Percentiles rank a stretch among this genome's conserved stretches.
These are phyloP conservation scores for Mucor mucedo DNA, from an alignment of 371 early-diverging fungal genomes.

Conservation along the genomic window DNA sequence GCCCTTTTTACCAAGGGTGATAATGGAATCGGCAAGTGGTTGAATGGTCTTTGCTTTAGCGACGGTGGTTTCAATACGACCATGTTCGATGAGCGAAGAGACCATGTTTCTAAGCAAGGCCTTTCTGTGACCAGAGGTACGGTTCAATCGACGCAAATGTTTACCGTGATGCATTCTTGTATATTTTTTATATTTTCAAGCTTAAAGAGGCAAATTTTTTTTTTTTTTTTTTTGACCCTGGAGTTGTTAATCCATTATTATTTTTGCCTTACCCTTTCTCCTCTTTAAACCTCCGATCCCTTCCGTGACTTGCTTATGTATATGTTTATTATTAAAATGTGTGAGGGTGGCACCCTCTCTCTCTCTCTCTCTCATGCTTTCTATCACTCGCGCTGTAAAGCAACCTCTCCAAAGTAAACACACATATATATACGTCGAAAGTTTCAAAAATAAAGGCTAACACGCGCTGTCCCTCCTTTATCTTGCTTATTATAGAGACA, in stretches of 20 bases:
- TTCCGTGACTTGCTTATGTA: background rate
- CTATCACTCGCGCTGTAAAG: background rate
- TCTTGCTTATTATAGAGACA: background rate
- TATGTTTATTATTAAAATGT: background rate
- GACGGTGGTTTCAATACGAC: constrained; percentile 91
- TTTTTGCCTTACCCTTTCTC: background rate
- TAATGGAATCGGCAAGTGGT: constrained; percentile 86
- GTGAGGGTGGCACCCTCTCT: background rate
- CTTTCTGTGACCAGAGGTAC: constrained; percentile 77
- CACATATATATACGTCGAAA: background rate
- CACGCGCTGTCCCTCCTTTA: too few relatives aligned
- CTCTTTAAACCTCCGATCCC: background rate
- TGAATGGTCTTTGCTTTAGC: constrained; percentile 93
- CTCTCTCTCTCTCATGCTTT: background rate
- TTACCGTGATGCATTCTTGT: constrained; percentile 80
- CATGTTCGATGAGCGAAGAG: constrained; percentile 87
- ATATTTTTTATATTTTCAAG: constrained; percentile 3
- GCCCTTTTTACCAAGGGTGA: constrained; percentile 79
- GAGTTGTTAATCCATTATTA: background rate
- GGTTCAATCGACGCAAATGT: constrained; percentile 71
- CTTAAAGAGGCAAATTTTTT: constrained; percentile 7
- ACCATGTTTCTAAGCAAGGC: constrained; percentile 86
- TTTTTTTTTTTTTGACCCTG: constrained; percentile 15
- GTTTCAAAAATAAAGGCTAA: background rate
- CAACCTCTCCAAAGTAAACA: background rate